phyloP scores from a whole-genome alignment of 257 asterid genomes.

The Coffea eugenioides region DNA sequence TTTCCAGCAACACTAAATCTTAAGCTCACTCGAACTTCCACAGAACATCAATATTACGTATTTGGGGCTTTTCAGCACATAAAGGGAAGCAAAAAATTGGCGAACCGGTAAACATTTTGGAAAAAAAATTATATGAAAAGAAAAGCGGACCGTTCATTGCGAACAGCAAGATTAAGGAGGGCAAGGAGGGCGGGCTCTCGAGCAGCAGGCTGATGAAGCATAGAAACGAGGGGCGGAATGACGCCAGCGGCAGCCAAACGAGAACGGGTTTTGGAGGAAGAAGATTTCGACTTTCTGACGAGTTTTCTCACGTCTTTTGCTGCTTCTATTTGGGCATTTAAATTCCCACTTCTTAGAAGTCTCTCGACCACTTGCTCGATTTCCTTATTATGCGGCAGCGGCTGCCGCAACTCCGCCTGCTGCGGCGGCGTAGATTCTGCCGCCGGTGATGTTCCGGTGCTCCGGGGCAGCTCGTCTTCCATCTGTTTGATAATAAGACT shows the following conservation, averaged over 20 bases:
- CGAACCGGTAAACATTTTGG: no score
- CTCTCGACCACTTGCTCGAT: slow-evolving; percentile 63
- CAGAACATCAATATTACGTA: not conserved
- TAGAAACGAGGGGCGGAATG: slow-evolving; percentile 74
- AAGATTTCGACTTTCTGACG: slow-evolving; percentile 53
- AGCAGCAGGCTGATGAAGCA: slow-evolving; percentile 60
- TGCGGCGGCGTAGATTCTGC: slow-evolving; percentile 8
- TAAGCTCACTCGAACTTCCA: no score
- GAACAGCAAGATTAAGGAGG: slow-evolving; percentile 89
- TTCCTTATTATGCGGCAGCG: slow-evolving; percentile 31
- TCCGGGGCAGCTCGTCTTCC: not conserved
- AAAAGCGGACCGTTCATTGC: slow-evolving; percentile 58
- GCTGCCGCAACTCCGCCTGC: slow-evolving; percentile 8
- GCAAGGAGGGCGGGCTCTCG: slow-evolving; percentile 87
- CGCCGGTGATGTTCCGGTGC: not conserved
- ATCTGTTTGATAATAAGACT: slow-evolving; percentile 14
- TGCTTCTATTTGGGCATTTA: slow-evolving; percentile 64
- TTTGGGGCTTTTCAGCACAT: not conserved
- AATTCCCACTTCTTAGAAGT: slow-evolving; percentile 59
- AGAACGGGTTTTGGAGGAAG: slow-evolving; percentile 64
- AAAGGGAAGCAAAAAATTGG: not conserved
- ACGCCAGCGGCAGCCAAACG: slow-evolving; percentile 81
- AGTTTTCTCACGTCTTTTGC: slow-evolving; percentile 73
- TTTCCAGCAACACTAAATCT: no score
- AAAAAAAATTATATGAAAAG: not conserved